Evolutionary conservation across 1,284 basidiomycete genomes (phyloP).

Genomic region (Polyporus tsugae): DNA sequence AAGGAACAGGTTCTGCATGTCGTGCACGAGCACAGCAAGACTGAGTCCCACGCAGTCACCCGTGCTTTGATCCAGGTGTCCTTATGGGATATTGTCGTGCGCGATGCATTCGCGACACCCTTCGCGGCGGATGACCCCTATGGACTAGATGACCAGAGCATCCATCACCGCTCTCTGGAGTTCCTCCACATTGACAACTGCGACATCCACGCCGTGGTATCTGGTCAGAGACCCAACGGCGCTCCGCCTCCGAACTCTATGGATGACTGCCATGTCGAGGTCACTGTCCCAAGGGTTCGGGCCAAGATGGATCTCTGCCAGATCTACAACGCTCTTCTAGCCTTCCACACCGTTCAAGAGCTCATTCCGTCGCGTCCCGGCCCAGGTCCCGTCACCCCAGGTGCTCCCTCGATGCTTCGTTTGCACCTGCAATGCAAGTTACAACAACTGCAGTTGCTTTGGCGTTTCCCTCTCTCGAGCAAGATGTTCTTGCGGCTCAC

Average conservation of each 20-base stretch:
- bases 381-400: conserved; percentile 13
- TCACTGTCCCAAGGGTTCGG: conserved; percentile 31
- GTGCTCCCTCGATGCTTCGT: conserved; percentile 31
- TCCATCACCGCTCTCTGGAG: conserved; percentile 50
- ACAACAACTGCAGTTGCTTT: conserved; percentile 52
- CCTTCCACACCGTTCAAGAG: conserved; percentile 60
- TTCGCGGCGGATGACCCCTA: conserved; percentile 71
- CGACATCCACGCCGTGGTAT: conserved; percentile 48
- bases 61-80: conserved; percentile 52
- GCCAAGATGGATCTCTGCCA: conserved; percentile 59
- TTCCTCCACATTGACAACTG: conserved; percentile 56
- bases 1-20: conserved; percentile 65
- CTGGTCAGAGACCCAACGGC: conserved; percentile 40
- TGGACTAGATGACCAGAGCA: conserved; percentile 57
- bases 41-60: conserved; percentile 37
- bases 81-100: conserved; percentile 56
- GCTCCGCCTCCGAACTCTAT: conserved; percentile 27
- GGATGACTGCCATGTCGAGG: conserved; percentile 37
- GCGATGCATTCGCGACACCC: conserved; percentile 68
- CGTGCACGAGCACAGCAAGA: conserved; percentile 50
- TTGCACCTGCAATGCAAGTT: conserved; percentile 43
- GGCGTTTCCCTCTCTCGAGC: conserved; percentile 55
- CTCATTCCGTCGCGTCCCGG: conserved; percentile 45
- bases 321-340: conserved; percentile 79
- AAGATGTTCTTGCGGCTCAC: conserved; percentile 57